Base-by-base conservation (phyloP, 1,284 basidiomycete species). In the Boletus hoseneyae region DNA sequence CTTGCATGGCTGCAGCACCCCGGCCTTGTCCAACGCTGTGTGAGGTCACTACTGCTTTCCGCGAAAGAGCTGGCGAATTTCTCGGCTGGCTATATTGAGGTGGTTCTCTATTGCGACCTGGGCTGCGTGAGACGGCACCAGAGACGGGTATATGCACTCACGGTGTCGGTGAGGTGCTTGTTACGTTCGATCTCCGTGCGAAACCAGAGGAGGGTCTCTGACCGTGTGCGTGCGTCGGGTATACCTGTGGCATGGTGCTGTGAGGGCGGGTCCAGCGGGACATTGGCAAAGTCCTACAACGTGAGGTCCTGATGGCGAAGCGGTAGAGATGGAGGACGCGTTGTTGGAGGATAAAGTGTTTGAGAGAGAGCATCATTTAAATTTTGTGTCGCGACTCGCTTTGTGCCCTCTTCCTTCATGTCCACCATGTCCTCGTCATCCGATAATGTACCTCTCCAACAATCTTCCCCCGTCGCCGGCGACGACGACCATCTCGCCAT, bases 301-400 rank as follows among this genome's bases (percentile, higher is more conserved):
- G 76, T 21, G 86, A 82, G 21, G 84, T 79, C 50, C 87, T 81
- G 57, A 88, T 74, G 21, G 79, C 78, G 51, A 73, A 65, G 49
- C 87, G 77, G 66, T 89, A 90, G 34, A 89, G 69, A 54, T 72
- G 66, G 37, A 89, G 63, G 18, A 76, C 81, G 59, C 77, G 70
- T 52, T 82, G 77, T 53, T 76, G 76, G 50, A 90, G 75, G 61
- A 90, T 77, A 62, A 89, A 90, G 66, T 90, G 86, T 67, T 77
- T 86, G 63, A 90, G 77, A 36, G 82, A 78, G 48, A 70, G 60
- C 66, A 60, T 62, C 64, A 46, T 43, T 50, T 53, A 44, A 59
- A 52, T 52, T 58, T 52, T 61, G 65, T 65, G 44, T 41, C 44
- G 47, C 45, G 45, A 35, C 48, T 32, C 42, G 45, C 64, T 54